Evolutionary conservation across 345 rosid species (phyloP).

Genomic region (Pseudoturritis turrita): DNA sequence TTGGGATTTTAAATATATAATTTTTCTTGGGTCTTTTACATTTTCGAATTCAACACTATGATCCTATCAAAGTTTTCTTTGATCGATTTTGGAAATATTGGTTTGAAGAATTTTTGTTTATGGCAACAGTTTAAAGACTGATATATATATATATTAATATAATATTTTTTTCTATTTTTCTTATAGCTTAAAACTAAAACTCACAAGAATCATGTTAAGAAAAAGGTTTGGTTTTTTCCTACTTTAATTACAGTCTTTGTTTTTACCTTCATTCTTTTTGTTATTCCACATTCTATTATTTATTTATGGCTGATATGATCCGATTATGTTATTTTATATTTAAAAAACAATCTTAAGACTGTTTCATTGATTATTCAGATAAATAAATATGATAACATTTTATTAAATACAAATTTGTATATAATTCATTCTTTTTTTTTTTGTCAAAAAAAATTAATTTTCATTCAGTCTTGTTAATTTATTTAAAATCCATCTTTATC

Average conservation of each 20-base stretch:
- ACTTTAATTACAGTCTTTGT: not conserved
- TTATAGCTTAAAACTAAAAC: not conserved
- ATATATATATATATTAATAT: not conserved
- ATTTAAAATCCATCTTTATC: slow-evolving; percentile 1
- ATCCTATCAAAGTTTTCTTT: not conserved
- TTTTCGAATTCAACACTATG: not conserved
- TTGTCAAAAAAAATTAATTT: too few species aligned
- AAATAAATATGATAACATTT: too few species aligned
- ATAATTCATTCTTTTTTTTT: too few species aligned
- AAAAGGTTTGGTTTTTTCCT: not conserved
- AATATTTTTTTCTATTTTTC: not conserved
- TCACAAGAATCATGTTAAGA: not conserved
- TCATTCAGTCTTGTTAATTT: not conserved
- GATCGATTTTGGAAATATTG: not conserved
- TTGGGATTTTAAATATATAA: not conserved
- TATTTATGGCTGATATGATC: not conserved
- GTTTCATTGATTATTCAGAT: not conserved
- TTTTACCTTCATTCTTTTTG: not conserved
- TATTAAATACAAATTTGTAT: too few species aligned
- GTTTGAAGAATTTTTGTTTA: not conserved
- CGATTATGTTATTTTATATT: not conserved
- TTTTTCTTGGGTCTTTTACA: too few species aligned
- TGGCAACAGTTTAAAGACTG: not conserved
- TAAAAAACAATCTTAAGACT: not conserved
- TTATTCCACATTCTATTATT: not conserved